These are phyloP conservation scores for Citrullus mucosospermus DNA, from an alignment of 306 rosid genomes.

Conservation along the genomic window DNA sequence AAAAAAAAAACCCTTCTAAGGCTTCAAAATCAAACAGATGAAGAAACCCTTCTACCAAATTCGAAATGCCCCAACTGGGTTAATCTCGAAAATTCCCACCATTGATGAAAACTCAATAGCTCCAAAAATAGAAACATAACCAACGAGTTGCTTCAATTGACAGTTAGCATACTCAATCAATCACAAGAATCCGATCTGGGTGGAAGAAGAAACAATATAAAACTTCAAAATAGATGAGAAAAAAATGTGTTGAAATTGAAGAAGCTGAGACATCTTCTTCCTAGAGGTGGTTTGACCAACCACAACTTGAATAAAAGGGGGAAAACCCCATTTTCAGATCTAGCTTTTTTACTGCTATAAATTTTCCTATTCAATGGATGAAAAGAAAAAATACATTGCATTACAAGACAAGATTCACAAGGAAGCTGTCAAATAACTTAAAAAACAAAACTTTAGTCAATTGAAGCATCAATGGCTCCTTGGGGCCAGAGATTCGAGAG, in stretches of 20 bases:
- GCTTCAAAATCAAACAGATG: neutral
- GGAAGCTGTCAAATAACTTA: neutral
- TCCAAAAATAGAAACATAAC: neutral
- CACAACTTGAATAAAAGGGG: neutral
- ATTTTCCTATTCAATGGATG: neutral
- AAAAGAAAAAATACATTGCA: neutral
- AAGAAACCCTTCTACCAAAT: neutral
- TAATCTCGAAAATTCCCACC: neutral
- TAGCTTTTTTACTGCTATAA: conserved; percentile 1
- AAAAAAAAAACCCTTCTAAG: neutral
- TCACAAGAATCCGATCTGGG: neutral
- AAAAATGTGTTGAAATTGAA: neutral
- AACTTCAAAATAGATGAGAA: neutral
- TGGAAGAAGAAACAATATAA: neutral
- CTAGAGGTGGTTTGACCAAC: conserved; percentile 7
- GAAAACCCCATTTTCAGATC: neutral
- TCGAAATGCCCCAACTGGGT: neutral
- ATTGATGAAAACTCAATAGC: neutral
- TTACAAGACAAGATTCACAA: neutral
- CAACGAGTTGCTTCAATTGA: neutral
- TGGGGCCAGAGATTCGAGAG: neutral
- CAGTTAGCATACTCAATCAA: neutral
- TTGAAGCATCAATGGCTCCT: neutral
- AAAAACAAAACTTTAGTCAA: neutral
- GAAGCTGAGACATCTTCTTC: neutral